Evolutionary conservation across 2,329 filamentous ascomycete genomes (phyloP).

Genomic region (Alternaria consortialis): DNA sequence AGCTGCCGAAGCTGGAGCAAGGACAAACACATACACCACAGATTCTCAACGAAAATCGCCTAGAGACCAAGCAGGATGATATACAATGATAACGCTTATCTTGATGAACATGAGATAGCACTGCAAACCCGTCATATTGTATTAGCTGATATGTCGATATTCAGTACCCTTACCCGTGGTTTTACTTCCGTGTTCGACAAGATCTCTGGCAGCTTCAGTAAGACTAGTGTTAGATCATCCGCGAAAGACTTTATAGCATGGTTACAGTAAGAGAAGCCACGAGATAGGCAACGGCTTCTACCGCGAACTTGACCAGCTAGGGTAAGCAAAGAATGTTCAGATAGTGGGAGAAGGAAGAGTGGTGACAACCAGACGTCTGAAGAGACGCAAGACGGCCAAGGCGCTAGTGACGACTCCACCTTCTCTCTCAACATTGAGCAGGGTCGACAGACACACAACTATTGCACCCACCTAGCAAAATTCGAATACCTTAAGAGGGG

Average conservation of each 20-base stretch:
- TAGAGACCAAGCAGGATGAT: background rate
- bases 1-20: background rate
- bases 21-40: background rate
- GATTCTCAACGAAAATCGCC: background rate
- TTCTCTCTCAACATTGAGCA: background rate
- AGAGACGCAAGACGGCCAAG: background rate
- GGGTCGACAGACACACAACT: background rate
- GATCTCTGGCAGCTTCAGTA: background rate
- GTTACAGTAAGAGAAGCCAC: too few relatives aligned
- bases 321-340: background rate
- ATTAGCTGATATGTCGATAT: background rate
- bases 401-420: background rate
- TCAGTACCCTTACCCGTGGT: background rate
- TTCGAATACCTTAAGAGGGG: background rate
- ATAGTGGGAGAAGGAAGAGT: background rate
- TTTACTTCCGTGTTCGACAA: background rate
- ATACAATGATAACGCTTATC: background rate
- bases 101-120: background rate
- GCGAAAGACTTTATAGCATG: too few relatives aligned
- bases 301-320: background rate
- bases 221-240: background rate
- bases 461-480: background rate
- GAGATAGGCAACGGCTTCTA: background rate
- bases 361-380: background rate
- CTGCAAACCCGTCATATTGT: background rate